A percentile compares a stretch with the other conserved stretches of the same genome.
These are phyloP conservation scores for Pharus latifolius DNA, from an alignment of 176 grass and related monocot species.

Conservation along the genomic window DNA sequence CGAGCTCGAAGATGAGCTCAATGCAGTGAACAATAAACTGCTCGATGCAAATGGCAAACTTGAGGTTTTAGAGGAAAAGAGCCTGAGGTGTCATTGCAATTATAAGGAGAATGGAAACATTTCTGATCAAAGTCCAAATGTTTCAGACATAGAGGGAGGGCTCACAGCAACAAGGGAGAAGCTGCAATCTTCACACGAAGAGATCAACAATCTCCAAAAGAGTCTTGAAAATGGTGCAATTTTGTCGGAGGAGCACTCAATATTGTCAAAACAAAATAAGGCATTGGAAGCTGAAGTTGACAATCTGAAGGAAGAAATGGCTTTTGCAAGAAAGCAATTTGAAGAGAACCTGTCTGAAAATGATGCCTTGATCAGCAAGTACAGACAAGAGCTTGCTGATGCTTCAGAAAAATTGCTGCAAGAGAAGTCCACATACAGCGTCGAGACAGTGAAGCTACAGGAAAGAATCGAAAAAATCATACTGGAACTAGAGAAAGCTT, in stretches of 20 bases:
- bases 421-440: not conserved
- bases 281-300: constrained; percentile 12
- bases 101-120: constrained; percentile 13
- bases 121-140: not conserved
- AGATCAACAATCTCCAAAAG: constrained; percentile 14
- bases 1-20: constrained; percentile 57
- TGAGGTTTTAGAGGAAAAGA: constrained; percentile 23
- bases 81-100: constrained; percentile 17
- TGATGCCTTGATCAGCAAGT: constrained; percentile 16
- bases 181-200: constrained; percentile 19
- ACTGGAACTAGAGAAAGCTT: constrained; percentile 11
- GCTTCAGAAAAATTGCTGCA: constrained; percentile 14
- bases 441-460: constrained; percentile 8
- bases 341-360: constrained; percentile 11
- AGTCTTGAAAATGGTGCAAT: constrained; percentile 19
- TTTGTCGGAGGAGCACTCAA: constrained; percentile 22
- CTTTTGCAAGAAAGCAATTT: constrained; percentile 8
- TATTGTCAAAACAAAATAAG: constrained; percentile 10
- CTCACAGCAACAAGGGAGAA: not conserved
- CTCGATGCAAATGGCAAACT: constrained; percentile 24
- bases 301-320: constrained; percentile 18
- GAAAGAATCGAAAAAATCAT: not conserved
- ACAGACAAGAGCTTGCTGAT: constrained; percentile 20
- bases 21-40: not conserved
- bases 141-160: not conserved